Evolutionary conservation across 306 rosid species (phyloP).

Genomic region (Vigna unguiculata): DNA sequence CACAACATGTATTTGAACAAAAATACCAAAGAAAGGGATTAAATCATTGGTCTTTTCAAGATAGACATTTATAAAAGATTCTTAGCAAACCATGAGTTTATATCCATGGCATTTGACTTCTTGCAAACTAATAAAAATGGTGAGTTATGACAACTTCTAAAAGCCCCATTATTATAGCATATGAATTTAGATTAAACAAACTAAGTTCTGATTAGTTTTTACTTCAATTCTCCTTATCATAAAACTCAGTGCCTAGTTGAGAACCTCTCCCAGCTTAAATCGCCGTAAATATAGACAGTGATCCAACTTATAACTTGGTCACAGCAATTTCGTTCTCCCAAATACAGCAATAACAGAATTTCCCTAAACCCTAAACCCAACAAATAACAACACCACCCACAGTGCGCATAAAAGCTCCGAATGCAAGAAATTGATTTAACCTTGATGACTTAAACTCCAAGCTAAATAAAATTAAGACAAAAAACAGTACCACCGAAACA

Average conservation of each 20-base stretch:
- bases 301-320: background rate
- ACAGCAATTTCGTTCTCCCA: background rate
- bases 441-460: background rate
- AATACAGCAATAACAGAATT: background rate
- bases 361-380: background rate
- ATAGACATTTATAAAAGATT: constrained; percentile 27
- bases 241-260: background rate
- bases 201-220: background rate
- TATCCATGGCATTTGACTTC: background rate
- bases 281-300: background rate
- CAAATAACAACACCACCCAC: background rate
- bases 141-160: background rate
- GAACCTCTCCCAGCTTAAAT: background rate
- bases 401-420: background rate
- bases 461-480: background rate
- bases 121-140: background rate
- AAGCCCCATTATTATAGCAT: background rate
- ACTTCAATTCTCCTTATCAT: background rate
- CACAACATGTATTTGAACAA: too few species aligned
- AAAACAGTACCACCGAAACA: background rate
- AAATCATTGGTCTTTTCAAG: background rate
- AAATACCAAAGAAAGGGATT: too few species aligned
- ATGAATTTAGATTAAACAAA: background rate
- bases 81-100: background rate
- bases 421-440: background rate